phyloP scores from a whole-genome alignment of 2,329 filamentous ascomycete genomes.

The Pestalotiopsis sp. region DNA sequence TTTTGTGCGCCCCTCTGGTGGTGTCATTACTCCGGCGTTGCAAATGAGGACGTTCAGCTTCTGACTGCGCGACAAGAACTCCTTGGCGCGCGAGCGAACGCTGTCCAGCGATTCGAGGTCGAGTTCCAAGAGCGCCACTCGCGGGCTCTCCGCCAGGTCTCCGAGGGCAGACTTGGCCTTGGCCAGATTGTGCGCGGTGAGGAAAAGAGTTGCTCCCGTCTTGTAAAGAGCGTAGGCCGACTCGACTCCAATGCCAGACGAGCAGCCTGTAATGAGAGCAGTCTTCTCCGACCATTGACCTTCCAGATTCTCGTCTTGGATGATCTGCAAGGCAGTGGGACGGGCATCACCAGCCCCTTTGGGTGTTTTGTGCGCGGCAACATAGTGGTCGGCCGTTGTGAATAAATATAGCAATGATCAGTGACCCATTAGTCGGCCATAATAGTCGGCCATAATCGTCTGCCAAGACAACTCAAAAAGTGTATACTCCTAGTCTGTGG shows the following conservation, averaged over 20 bases:
- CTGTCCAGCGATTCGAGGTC: slow-evolving; percentile 18
- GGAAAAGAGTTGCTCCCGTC: slow-evolving; percentile 19
- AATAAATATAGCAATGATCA: neutral
- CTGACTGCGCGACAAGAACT: slow-evolving; percentile 14
- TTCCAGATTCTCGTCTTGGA: neutral
- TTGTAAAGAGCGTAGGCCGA: slow-evolving; percentile 14
- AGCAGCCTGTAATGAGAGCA: slow-evolving; percentile 17
- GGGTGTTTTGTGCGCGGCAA: slow-evolving; percentile 12
- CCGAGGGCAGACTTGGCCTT: slow-evolving; percentile 15
- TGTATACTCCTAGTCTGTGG: too few relatives aligned
- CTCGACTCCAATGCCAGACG: slow-evolving; percentile 18
- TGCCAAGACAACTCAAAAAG: too few relatives aligned
- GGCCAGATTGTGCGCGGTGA: slow-evolving; percentile 16
- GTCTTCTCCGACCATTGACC: slow-evolving; percentile 5
- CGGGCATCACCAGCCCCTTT: slow-evolving; percentile 21
- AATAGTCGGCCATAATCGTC: too few relatives aligned
- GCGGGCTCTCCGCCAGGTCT: slow-evolving; percentile 3
- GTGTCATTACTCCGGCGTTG: slow-evolving; percentile 16
- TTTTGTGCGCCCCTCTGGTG: slow-evolving; percentile 11
- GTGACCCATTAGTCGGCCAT: too few relatives aligned
- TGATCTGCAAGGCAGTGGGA: slow-evolving; percentile 15
- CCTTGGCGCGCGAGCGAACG: slow-evolving; percentile 14
- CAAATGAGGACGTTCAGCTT: slow-evolving; percentile 20
- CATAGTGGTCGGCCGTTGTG: slow-evolving; percentile 10
- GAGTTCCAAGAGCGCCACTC: slow-evolving; percentile 16